These are phyloP conservation scores for Starmerella apis DNA, from an alignment of 805 yeast genomes.

Conservation along the genomic window DNA sequence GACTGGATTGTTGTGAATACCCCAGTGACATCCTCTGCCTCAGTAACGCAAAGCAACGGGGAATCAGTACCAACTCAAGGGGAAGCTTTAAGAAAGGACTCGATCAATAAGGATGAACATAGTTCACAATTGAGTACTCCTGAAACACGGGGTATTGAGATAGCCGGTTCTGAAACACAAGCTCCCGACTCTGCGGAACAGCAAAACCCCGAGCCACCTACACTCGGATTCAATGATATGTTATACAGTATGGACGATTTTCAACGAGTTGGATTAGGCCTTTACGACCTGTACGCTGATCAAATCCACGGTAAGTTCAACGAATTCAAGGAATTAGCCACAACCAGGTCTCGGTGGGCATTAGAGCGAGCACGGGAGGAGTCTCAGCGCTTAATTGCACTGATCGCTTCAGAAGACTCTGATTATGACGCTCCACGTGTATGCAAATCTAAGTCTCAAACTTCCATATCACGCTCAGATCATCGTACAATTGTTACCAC, in stretches of 20 bases:
- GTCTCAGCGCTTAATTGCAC: conserved; percentile 7
- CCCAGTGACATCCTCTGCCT: neutral
- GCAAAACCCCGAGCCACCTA: neutral
- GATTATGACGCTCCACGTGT: neutral
- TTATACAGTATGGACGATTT: neutral
- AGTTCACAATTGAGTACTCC: no score
- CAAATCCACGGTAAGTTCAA: neutral
- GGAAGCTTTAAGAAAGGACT: no score
- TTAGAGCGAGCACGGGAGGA: conserved; percentile 6
- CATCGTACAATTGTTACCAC: no score
- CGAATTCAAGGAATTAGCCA: conserved; percentile 7
- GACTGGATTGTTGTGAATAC: neutral
- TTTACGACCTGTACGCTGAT: neutral
- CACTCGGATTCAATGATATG: neutral
- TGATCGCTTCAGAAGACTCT: neutral
- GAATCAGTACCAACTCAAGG: neutral
- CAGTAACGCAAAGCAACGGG: neutral
- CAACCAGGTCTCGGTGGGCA: neutral
- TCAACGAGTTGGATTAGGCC: conserved; percentile 1
- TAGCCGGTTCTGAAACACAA: no score
- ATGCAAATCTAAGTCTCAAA: no score
- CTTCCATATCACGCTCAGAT: no score
- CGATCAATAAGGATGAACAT: no score
- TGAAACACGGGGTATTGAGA: no score
- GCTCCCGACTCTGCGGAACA: no score